Conservation (phyloP, 306 rosid genomes). For the Canavalia ensiformis region DNA sequence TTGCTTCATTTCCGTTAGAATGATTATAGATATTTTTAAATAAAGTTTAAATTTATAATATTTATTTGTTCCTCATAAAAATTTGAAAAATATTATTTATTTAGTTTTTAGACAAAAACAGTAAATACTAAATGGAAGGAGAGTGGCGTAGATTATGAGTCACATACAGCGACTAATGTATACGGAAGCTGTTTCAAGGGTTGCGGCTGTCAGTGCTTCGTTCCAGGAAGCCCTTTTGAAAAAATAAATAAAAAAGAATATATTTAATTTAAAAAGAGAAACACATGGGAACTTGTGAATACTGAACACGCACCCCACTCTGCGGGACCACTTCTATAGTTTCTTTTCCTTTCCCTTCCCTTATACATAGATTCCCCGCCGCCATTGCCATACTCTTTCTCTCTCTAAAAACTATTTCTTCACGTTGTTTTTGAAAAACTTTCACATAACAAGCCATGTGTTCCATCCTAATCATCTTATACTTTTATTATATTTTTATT, state of each 20-base stretch:
- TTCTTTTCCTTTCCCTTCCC: conserved; percentile 27
- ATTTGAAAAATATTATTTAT: no score
- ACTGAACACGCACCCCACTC: conserved; percentile 43
- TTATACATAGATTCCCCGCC: conserved; percentile 73
- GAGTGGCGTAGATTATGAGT: not conserved
- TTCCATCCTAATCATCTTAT: not conserved
- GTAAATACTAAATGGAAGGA: no score
- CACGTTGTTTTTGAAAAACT: conserved; percentile 43
- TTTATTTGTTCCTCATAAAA: no score
- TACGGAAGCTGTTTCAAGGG: conserved; percentile 54
- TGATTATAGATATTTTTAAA: no score
- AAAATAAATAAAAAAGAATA: no score
- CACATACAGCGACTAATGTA: not conserved
- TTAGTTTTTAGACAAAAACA: no score
- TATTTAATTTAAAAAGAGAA: not conserved
- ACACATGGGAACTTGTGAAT: conserved; percentile 62
- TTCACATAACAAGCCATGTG: not conserved
- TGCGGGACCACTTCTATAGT: conserved; percentile 61
- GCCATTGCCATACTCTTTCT: conserved; percentile 52
- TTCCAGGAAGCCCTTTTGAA: conserved; percentile 45
- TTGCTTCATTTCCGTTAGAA: no score
- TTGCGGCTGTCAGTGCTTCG: conserved; percentile 75
- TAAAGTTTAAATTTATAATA: not conserved
- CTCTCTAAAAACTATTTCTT: conserved; percentile 52
- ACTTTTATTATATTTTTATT: not conserved